These are phyloP conservation scores for Pyrrhoderma lamaoense DNA, from an alignment of 1,284 basidiomycete species.

Conservation along the genomic window DNA sequence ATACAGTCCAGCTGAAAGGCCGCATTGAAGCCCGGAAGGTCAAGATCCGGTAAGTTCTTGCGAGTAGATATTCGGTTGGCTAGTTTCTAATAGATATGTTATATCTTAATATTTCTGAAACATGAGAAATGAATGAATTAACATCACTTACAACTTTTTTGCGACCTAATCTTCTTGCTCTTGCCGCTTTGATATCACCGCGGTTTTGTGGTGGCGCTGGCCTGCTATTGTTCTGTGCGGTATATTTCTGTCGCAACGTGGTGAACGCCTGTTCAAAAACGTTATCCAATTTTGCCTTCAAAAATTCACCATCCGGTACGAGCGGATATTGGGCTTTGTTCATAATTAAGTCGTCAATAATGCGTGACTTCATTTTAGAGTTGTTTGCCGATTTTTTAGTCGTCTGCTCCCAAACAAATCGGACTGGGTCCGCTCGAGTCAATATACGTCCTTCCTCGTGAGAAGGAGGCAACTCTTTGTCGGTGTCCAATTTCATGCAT, in stretches of 20 bases:
- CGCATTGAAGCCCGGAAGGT: conserved; percentile 56
- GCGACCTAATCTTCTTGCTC: conserved; percentile 48
- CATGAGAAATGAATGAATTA: not conserved
- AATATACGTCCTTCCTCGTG: conserved; percentile 45
- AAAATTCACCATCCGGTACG: conserved; percentile 58
- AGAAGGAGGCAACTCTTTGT: conserved; percentile 52
- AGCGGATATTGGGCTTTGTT: conserved; percentile 50
- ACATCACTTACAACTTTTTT: conserved; percentile 48
- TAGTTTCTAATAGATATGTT: conserved; percentile 46
- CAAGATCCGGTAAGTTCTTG: conserved; percentile 41
- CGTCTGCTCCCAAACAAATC: conserved; percentile 73
- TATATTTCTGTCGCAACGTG: conserved; percentile 60
- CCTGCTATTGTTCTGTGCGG: conserved; percentile 43
- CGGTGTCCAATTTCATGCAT: conserved; percentile 47
- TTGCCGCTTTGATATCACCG: conserved; percentile 53
- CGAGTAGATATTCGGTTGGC: conserved; percentile 51
- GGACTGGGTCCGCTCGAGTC: conserved; percentile 42
- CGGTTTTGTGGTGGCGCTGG: conserved; percentile 38
- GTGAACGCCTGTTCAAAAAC: conserved; percentile 65
- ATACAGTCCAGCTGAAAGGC: conserved; percentile 67
- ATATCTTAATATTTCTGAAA: not conserved
- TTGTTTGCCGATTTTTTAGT: conserved; percentile 65
- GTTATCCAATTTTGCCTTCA: conserved; percentile 48
- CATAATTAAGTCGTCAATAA: conserved; percentile 50
- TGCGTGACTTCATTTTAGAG: conserved; percentile 54